Conservation (phyloP, 1,139 yeast genomes). For the Lodderomyces oxycetoniae region DNA sequence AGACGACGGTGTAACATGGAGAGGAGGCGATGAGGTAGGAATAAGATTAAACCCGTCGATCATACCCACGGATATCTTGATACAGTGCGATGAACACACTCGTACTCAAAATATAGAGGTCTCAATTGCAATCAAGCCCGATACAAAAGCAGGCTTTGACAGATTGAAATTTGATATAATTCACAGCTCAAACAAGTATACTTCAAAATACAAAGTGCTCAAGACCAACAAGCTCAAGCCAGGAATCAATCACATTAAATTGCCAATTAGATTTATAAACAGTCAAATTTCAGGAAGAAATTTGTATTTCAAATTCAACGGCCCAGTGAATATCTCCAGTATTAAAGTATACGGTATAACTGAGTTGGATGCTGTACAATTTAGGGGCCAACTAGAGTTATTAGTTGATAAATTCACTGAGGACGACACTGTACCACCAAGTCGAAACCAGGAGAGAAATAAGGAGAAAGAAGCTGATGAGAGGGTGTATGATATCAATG, state of each 20-base stretch:
- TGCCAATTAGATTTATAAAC: slow-evolving; percentile 35
- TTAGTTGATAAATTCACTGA: slow-evolving; percentile 19
- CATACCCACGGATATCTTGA: slow-evolving; percentile 33
- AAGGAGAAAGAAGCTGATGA: not conserved
- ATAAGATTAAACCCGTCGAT: slow-evolving; percentile 30
- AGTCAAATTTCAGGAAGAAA: slow-evolving; percentile 32
- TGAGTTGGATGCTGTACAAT: slow-evolving; percentile 28
- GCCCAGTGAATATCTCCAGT: slow-evolving; percentile 15
- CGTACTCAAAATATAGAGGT: slow-evolving; percentile 10
- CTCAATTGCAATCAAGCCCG: slow-evolving; percentile 32
- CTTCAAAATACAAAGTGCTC: slow-evolving; percentile 29
- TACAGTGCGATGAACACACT: slow-evolving; percentile 17
- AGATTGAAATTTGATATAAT: slow-evolving; percentile 7
- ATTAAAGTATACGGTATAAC: slow-evolving; percentile 39
- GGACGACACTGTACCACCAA: slow-evolving; percentile 7
- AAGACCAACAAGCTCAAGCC: slow-evolving; percentile 20
- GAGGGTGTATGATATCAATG: slow-evolving; percentile 12
- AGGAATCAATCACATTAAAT: slow-evolving; percentile 24
- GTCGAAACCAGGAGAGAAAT: slow-evolving; percentile 8
- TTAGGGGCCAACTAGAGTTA: slow-evolving; percentile 24
- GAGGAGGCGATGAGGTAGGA: slow-evolving; percentile 35
- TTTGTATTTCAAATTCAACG: slow-evolving; percentile 29
- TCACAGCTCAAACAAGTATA: slow-evolving; percentile 19
- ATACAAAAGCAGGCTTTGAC: slow-evolving; percentile 8
- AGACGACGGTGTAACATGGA: slow-evolving; percentile 35